phyloP scores from a whole-genome alignment of 208 protist genomes.

The Trypanosoma congolense region DNA sequence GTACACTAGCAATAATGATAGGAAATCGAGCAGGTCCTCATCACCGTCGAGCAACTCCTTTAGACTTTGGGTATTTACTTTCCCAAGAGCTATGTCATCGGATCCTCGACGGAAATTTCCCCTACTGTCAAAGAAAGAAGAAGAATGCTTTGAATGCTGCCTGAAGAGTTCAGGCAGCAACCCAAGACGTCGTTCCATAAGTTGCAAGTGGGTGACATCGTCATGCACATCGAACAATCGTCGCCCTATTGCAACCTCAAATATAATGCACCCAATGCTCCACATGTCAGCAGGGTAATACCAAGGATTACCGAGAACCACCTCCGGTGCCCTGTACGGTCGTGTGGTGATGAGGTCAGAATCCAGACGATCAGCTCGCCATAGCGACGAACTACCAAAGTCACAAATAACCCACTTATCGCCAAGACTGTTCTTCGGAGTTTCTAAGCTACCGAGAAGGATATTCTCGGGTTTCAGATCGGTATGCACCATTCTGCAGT shows the following conservation, averaged over 20 bases:
- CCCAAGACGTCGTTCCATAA: conserved; percentile 73
- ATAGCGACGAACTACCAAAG: conserved; percentile 84
- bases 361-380: conserved; percentile 62
- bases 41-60: conserved; percentile 50
- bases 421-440: conserved; percentile 41
- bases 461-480: conserved; percentile 97
- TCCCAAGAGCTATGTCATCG: conserved; percentile 33
- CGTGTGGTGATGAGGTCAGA: conserved; percentile 84
- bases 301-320: conserved; percentile 84
- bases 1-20: conserved; percentile 54
- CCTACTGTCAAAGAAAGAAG: conserved; percentile 45
- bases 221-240: conserved; percentile 89
- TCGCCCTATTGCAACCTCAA: conserved; percentile 86
- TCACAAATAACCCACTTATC: conserved; percentile 76
- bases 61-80: conserved; percentile 32
- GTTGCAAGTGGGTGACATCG: conserved; percentile 73
- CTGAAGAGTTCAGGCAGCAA: conserved; percentile 51
- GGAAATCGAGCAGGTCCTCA: conserved; percentile 47
- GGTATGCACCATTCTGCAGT: conserved; percentile 92
- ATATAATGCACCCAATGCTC: conserved; percentile 91
- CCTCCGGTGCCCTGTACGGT: conserved; percentile 90
- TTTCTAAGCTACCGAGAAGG: conserved; percentile 61
- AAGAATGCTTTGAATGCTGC: conserved; percentile 32
- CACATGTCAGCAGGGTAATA: conserved; percentile 92
- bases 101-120: conserved; percentile 44